A percentile compares a stretch with the other conserved stretches of the same genome.
Conservation (phyloP, 176 grass and related monocot genomes). For the Eleusine indica region DNA sequence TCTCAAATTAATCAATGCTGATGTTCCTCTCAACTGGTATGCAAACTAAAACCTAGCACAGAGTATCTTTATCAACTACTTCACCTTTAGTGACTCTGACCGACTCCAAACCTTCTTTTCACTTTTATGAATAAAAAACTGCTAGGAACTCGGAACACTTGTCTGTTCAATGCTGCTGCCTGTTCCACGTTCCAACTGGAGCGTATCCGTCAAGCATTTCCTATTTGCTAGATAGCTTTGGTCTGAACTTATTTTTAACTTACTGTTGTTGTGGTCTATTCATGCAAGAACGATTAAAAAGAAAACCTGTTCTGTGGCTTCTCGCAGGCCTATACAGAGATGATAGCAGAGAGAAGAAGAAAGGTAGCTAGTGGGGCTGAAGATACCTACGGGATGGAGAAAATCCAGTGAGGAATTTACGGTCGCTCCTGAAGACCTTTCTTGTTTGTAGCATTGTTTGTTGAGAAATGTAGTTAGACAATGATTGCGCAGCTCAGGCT, state of each 20-base stretch:
- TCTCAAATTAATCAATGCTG: neutral
- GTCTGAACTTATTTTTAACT: neutral
- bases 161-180: neutral
- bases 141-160: neutral
- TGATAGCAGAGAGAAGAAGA: slow-evolving; percentile 90
- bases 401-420: slow-evolving; percentile 34
- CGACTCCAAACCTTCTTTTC: neutral
- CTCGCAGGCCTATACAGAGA: slow-evolving; percentile 78
- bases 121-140: neutral
- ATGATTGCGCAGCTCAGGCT: neutral
- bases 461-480: slow-evolving; percentile 20
- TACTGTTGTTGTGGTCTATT: neutral
- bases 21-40: neutral
- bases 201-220: neutral
- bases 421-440: neutral
- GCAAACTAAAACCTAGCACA: neutral
- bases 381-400: slow-evolving; percentile 90
- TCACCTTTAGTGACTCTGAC: neutral
- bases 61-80: too few species aligned
- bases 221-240: neutral
- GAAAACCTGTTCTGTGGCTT: neutral
- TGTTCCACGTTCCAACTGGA: neutral
- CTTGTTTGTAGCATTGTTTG: neutral
- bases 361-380: slow-evolving; percentile 77
- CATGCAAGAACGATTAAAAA: neutral